phyloP scores from a whole-genome alignment of 768 basidiomycete species.

The Mycena chlorophos region DNA sequence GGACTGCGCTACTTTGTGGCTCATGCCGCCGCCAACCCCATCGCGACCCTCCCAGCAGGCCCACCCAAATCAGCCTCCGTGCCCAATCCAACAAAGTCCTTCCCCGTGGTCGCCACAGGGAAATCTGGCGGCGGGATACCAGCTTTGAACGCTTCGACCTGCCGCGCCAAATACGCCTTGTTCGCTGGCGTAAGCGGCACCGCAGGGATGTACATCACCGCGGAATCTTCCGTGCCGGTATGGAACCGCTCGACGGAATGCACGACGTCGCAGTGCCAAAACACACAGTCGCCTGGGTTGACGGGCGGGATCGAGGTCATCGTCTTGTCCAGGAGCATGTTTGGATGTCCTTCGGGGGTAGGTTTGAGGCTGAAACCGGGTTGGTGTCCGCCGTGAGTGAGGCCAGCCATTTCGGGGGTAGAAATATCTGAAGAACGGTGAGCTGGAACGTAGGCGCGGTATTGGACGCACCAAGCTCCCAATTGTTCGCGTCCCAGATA shows the following conservation, averaged over 20 bases:
- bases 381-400: conserved; percentile 21
- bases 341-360: conserved; percentile 40
- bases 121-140: conserved; percentile 75
- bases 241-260: conserved; percentile 40
- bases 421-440: conserved; percentile 35
- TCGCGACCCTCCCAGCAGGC: not conserved
- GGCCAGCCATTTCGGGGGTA: conserved; percentile 44
- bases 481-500: conserved; percentile 41
- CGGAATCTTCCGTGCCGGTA: conserved; percentile 46
- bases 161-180: conserved; percentile 58
- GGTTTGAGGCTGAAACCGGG: conserved; percentile 38
- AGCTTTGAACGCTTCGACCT: conserved; percentile 59
- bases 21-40: not conserved
- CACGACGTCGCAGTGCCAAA: conserved; percentile 56
- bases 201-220: conserved; percentile 80
- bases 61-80: conserved; percentile 36
- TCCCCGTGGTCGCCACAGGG: conserved; percentile 44
- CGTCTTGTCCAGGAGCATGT: conserved; percentile 52
- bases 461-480: conserved; percentile 36
- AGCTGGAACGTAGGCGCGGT: not conserved
- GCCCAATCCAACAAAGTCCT: conserved; percentile 37
- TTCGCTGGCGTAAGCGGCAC: conserved; percentile 67
- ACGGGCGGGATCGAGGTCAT: conserved; percentile 67
- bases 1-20: no score
- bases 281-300: conserved; percentile 65